These are phyloP conservation scores for Dalbergia cultrata DNA, from an alignment of 306 rosid species.

Conservation along the genomic window DNA sequence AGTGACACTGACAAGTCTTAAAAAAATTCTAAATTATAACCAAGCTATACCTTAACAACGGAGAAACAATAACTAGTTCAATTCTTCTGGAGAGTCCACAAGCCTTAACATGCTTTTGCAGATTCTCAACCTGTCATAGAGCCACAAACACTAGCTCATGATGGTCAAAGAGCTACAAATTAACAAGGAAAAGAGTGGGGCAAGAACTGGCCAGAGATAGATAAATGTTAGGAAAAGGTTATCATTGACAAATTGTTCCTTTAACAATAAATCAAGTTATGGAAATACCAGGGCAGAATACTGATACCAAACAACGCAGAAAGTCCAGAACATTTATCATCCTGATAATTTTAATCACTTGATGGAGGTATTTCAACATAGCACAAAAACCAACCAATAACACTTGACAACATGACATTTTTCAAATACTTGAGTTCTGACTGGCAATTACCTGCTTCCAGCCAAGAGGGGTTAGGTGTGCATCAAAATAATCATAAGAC, in stretches of 20 bases:
- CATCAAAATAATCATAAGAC: constrained; percentile 75
- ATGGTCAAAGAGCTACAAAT: constrained; percentile 5
- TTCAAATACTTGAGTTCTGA: neutral
- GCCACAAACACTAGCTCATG: constrained; percentile 15
- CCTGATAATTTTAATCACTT: constrained; percentile 22
- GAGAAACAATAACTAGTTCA: constrained; percentile 80
- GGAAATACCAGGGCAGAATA: constrained; percentile 25
- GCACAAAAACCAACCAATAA: neutral
- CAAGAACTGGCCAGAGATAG: constrained; percentile 16
- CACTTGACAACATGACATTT: constrained; percentile 29
- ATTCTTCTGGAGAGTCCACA: constrained; percentile 65
- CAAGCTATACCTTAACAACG: constrained; percentile 74
- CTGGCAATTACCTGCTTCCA: constrained; percentile 76
- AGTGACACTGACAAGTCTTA: constrained; percentile 9
- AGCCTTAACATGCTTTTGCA: constrained; percentile 73
- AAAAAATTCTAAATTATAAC: constrained; percentile 25
- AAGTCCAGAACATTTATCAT: constrained; percentile 23
- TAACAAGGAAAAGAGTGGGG: neutral
- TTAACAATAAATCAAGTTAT: constrained; percentile 19
- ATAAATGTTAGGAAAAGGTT: constrained; percentile 10
- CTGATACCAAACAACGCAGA: neutral
- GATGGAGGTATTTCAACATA: constrained; percentile 6
- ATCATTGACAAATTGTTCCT: neutral
- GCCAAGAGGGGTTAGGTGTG: constrained; percentile 83
- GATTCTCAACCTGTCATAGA: constrained; percentile 72